Evolutionary conservation across 352 stramenopile species (phyloP), one percentile per base, ranked within the genome.

Genomic region (Pseudoperonospora humuli): DNA sequence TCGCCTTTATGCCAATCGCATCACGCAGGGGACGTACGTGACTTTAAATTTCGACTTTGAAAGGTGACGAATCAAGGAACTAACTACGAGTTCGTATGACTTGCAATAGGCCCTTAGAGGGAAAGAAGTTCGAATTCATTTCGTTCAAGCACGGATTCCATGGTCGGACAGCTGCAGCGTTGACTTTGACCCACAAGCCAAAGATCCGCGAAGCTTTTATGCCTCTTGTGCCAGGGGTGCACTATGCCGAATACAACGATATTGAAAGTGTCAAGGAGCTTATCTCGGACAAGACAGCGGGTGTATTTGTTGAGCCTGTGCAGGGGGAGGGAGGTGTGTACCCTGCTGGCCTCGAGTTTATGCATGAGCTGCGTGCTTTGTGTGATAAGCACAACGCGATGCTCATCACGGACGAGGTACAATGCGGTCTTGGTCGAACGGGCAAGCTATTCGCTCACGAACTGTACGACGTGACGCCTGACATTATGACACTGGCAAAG

Each of bases 351-450:
- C 56, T 58, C 3, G 83, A 92, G 39, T 98, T 97, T 65, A 95
- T 98, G 52, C 49, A 49, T 3, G 76, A 83, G 9, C 68, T 97
- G 31, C 75, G 95, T 14, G 66, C 85, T 23, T 57, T 98, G 11
- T 97, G 88, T 58, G 88, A 98, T 57, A 92, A 97, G 47, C 83
- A 86, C 53, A 86, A 89, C 43, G 86, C 97, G 14, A 71, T 99
- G 31, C 68, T 99, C 40, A 99, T 99, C 61, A 89, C 81, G n/a
- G 96, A 99, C 75, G 96, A 99, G 75, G 95, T 99, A 19, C 96
- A 99, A 74, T 84, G 93, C 28, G 96, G 96, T 25, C 71, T 99
- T n/a, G 94, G 92, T 13, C 90, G 95, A 26, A 97, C 86, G 24
- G 95, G 95, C 43, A 95, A 77, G 50, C 54, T 98, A 6, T 98